Base-by-base conservation (phyloP, 257 asterid genomes). In the Solanum paucissectum region DNA sequence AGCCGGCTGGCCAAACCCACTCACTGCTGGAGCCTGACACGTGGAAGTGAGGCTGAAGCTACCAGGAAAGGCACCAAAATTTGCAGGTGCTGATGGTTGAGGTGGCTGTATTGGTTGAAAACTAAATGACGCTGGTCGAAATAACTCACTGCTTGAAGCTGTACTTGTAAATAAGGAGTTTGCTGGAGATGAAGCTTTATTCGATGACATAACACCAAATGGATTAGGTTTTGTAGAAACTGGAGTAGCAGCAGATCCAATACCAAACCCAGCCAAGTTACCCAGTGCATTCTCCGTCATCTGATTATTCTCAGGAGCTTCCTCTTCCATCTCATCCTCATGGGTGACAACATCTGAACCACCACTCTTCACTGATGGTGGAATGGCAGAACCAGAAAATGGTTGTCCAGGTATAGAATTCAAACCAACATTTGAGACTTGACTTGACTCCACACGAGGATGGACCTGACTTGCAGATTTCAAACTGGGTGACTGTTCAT, bases 251-350 rank as follows among this genome's bases (percentile, higher is more conserved):
- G 90, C 82, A 83, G 95, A 87, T 49, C 99, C 98, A 74, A 92
- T 86, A 69, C 98, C 98, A 89, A 96, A 95, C 52, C 95, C 96
- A 83, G 88, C 93, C 75, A 96, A 92, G 93, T 88, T 92, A 87
- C 94, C 96, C 55, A 95, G 87, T 73, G 95, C 77, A 72, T 92
- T 87, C 74, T 75, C 94, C 79, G 93, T 84, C 46, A 90, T 89
- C 88, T 89, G 95, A 90, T 88, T 90, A 75, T 91, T 87, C 92
- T 97, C 99, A 21, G 98, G 96, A 84, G 98, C 96, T 89, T 96
- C 99, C 91, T 97, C 99, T 90, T 97, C 99, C 99, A 97, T 97
- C 90, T 95, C 99, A 93, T 97, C 99, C 92, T 96, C 98, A 32
- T 92, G 90, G 83, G 92, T 88, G 86, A 79, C 71, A 49, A 88